phyloP scores from a whole-genome alignment of 2,329 filamentous ascomycete genomes.

The Neoscytalidium dimidiatum region DNA sequence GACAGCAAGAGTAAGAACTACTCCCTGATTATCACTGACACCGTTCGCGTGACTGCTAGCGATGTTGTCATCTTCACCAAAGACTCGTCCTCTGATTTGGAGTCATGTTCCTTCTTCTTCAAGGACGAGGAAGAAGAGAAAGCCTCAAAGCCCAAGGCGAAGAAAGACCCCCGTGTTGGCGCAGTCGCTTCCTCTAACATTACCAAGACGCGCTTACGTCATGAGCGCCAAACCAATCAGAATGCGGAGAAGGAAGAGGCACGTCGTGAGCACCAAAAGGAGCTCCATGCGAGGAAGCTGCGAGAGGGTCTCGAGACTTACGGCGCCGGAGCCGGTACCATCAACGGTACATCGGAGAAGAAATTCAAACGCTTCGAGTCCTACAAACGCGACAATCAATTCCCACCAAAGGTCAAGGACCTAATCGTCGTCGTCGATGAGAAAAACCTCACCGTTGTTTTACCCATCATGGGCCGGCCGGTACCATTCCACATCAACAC shows the following conservation, averaged over 20 bases:
- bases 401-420: slow-evolving; percentile 80
- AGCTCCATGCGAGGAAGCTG: slow-evolving; percentile 84
- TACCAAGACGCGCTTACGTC: slow-evolving; percentile 87
- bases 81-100: slow-evolving; percentile 86
- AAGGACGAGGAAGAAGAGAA: slow-evolving; percentile 89
- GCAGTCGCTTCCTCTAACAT: slow-evolving; percentile 94
- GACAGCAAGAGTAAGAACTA: slow-evolving; percentile 90
- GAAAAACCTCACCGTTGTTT: slow-evolving; percentile 85
- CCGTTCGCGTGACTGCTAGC: slow-evolving; percentile 78
- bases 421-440: slow-evolving; percentile 86
- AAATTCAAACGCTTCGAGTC: slow-evolving; percentile 99
- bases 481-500: slow-evolving; percentile 98
- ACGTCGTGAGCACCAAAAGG: slow-evolving; percentile 89
- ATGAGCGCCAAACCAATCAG: slow-evolving; percentile 82
- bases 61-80: slow-evolving; percentile 90
- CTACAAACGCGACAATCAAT: slow-evolving; percentile 96
- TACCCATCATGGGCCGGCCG: slow-evolving; percentile 95
- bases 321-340: slow-evolving; percentile 77
- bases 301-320: slow-evolving; percentile 84
- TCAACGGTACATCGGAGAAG: slow-evolving; percentile 92
- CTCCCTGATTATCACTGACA: slow-evolving; percentile 88
- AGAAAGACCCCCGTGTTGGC: slow-evolving; percentile 78
- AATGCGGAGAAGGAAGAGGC: slow-evolving; percentile 88
- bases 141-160: slow-evolving; percentile 82
- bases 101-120: slow-evolving; percentile 97